These are phyloP conservation scores for Plasmodium yoelii DNA, from an alignment of 169 alveolate species.

Conservation along the genomic window DNA sequence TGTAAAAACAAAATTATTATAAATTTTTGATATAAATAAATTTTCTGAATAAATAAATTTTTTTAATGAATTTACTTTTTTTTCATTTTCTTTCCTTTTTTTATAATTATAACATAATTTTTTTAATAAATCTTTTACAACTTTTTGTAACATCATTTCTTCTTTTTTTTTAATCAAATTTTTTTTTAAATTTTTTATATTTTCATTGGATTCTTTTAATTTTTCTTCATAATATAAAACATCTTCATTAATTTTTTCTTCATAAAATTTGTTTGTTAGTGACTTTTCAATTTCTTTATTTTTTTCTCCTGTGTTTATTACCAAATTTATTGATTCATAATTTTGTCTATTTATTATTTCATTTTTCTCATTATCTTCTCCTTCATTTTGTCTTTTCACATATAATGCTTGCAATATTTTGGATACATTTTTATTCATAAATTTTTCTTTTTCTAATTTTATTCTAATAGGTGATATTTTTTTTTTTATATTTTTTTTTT, in stretches of 20 bases:
- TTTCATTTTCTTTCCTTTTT: conserved; percentile 59
- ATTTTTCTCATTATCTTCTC: neutral
- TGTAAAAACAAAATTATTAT: conserved; percentile 21
- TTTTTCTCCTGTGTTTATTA: neutral
- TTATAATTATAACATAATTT: conserved; percentile 40
- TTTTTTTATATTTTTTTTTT: conserved; percentile 36
- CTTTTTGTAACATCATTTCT: conserved; percentile 20
- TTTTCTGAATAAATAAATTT: conserved; percentile 64
- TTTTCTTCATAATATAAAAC: conserved; percentile 49
- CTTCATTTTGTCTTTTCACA: conserved; percentile 42
- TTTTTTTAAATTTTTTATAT: conserved; percentile 24
- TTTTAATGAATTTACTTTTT: conserved; percentile 51
- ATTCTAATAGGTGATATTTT: conserved; percentile 12
- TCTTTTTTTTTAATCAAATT: conserved; percentile 12
- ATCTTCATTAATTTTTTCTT: conserved; percentile 52
- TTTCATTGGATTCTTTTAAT: conserved; percentile 25
- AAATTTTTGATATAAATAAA: conserved; percentile 45
- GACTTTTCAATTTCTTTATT: neutral
- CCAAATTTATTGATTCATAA: neutral
- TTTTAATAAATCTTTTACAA: conserved; percentile 27
- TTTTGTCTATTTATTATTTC: neutral
- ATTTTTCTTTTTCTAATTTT: conserved; percentile 32
- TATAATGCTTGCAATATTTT: conserved; percentile 48
- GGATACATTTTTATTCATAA: conserved; percentile 18
- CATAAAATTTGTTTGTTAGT: neutral